Percentiles rank a stretch among this genome's conserved stretches.
These are phyloP conservation scores for Aspergillus conjunctus DNA, from an alignment of 495 filamentous ascomycete species.

Conservation along the genomic window DNA sequence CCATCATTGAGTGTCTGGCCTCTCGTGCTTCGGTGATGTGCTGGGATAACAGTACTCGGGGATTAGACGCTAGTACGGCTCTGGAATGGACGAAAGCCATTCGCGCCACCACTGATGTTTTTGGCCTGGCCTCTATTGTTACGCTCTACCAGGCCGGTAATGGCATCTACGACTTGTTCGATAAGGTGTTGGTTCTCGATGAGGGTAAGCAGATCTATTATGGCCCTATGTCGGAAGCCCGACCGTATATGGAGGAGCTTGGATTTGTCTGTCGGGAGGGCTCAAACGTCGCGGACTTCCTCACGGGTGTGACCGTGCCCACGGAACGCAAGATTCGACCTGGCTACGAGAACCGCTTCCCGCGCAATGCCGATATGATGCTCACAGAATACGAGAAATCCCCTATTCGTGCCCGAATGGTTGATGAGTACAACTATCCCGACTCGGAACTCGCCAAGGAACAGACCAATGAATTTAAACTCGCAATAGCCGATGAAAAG, in stretches of 20 bases:
- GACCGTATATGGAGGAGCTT: constrained; percentile 67
- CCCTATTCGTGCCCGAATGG: constrained; percentile 36
- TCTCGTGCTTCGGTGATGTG: constrained; percentile 63
- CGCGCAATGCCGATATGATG: constrained; percentile 46
- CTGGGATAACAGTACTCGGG: constrained; percentile 65
- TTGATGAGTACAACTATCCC: constrained; percentile 54
- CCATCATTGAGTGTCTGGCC: constrained; percentile 66
- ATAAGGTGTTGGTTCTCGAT: constrained; percentile 70
- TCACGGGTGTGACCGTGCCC: constrained; percentile 73
- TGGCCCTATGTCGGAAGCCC: constrained; percentile 59
- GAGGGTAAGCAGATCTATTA: constrained; percentile 64
- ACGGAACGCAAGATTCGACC: constrained; percentile 61
- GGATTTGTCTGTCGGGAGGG: constrained; percentile 70
- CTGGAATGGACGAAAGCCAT: constrained; percentile 55
- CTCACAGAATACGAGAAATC: constrained; percentile 46
- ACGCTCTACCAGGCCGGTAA: constrained; percentile 67
- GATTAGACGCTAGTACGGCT: constrained; percentile 63
- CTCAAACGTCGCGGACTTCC: constrained; percentile 69
- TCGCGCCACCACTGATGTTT: constrained; percentile 49
- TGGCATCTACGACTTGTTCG: constrained; percentile 62
- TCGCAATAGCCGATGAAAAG: constrained; percentile 46
- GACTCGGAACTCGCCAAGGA: constrained; percentile 44
- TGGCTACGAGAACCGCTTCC: constrained; percentile 53
- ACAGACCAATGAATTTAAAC: constrained; percentile 53
- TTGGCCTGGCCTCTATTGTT: constrained; percentile 50